Evolutionary conservation across 306 rosid genomes (phyloP).

Genomic region (Castanea mollissima): DNA sequence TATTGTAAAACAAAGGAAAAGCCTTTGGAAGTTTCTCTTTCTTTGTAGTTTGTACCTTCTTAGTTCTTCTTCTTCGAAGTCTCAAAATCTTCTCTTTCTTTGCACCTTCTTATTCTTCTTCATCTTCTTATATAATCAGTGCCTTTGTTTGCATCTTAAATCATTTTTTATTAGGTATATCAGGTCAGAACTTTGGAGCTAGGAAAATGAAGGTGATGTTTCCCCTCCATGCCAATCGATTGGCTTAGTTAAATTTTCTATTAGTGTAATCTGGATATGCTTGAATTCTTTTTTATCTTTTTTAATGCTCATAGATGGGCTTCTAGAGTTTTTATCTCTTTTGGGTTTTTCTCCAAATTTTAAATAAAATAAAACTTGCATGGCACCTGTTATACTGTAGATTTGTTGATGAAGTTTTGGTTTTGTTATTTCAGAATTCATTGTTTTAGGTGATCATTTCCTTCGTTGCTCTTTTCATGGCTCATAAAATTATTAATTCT

Average conservation of each 20-base stretch:
- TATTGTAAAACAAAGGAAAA: slow-evolving; percentile 5
- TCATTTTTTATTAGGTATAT: neutral
- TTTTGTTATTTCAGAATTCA: neutral
- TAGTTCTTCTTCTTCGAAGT: neutral
- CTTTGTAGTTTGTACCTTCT: slow-evolving; percentile 13
- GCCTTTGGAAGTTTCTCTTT: slow-evolving; percentile 21
- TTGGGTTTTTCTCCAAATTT: neutral
- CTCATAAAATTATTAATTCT: neutral
- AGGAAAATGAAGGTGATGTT: slow-evolving; percentile 67
- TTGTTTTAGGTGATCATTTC: neutral
- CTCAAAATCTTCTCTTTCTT: slow-evolving; percentile 25
- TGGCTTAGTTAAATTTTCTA: slow-evolving; percentile 19
- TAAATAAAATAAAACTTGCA: neutral
- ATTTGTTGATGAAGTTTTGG: neutral
- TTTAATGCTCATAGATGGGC: neutral
- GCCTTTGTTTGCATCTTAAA: neutral
- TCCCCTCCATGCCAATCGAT: slow-evolving; percentile 11
- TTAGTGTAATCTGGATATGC: slow-evolving; percentile 9
- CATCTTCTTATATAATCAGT: neutral
- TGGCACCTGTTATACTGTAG: neutral
- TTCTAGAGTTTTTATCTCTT: neutral
- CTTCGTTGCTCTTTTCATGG: neutral
- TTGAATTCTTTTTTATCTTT: slow-evolving; percentile 8
- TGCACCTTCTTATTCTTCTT: slow-evolving; percentile 19
- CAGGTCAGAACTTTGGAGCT: slow-evolving; percentile 25